These are phyloP conservation scores for Saccharum hybrid DNA, from an alignment of 202 grass and related monocot genomes.

Conservation along the genomic window DNA sequence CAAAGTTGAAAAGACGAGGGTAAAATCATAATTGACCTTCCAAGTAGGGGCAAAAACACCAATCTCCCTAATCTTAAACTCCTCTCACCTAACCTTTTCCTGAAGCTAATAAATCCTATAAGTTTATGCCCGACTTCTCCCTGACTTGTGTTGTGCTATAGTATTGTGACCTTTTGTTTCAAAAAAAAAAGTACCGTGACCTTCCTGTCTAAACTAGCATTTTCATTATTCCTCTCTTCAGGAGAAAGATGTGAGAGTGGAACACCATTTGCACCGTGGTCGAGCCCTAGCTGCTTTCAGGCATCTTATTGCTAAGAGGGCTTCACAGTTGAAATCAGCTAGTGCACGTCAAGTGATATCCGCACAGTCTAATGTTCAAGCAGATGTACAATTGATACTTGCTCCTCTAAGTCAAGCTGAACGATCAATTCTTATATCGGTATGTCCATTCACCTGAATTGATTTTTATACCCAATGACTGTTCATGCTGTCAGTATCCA, in stretches of 20 bases:
- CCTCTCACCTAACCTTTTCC: too few relatives aligned
- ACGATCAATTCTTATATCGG: conserved; percentile 80
- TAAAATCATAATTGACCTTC: too few relatives aligned
- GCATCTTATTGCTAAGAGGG: conserved; percentile 86
- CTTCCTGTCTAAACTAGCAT: conserved; percentile 23
- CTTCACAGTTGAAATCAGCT: conserved; percentile 73
- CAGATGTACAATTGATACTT: conserved; percentile 80
- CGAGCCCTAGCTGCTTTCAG: conserved; percentile 87
- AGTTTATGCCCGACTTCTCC: too few relatives aligned
- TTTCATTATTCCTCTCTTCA: conserved; percentile 44
- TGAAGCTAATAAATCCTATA: too few relatives aligned
- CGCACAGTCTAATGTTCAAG: conserved; percentile 71
- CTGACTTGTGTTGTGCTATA: too few relatives aligned
- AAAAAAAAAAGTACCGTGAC: not conserved
- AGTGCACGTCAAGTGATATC: conserved; percentile 68
- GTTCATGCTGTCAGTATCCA: conserved; percentile 26
- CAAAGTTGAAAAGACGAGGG: too few relatives aligned
- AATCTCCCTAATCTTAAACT: too few relatives aligned
- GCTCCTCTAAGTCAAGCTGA: conserved; percentile 85
- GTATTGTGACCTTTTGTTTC: too few relatives aligned
- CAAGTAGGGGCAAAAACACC: too few relatives aligned
- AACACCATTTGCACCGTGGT: conserved; percentile 88
- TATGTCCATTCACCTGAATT: conserved; percentile 57
- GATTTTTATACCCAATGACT: conserved; percentile 14
- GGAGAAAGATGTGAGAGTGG: conserved; percentile 91